These are phyloP conservation scores for Coprinopsis sp. DNA, from an alignment of 768 basidiomycete species.

Conservation along the genomic window DNA sequence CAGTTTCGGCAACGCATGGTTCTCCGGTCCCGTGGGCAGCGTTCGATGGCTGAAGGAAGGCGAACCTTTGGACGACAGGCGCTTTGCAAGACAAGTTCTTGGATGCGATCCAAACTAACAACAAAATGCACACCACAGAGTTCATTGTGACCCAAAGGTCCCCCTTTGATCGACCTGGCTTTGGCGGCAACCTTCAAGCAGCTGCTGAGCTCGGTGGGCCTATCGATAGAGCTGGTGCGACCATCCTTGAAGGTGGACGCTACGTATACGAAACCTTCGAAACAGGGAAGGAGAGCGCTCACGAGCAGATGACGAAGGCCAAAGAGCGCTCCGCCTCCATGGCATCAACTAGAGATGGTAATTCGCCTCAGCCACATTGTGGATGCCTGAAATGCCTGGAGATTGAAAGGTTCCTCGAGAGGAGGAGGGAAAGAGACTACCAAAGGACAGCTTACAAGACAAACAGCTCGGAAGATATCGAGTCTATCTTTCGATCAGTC, in stretches of 20 bases:
- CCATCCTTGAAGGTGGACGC: not conserved
- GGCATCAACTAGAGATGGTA: not conserved
- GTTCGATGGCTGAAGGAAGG: constrained; percentile 8
- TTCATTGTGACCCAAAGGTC: not conserved
- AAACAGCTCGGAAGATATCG: constrained; percentile 1
- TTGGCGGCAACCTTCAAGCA: not conserved
- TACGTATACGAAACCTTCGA: constrained; percentile 6
- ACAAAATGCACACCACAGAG: not conserved
- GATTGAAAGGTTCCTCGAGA: constrained; percentile 1
- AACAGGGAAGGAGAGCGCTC: constrained; percentile 6
- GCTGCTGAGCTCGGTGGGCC: not conserved
- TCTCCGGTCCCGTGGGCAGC: constrained; percentile 28
- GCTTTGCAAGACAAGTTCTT: not conserved
- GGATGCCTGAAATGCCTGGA: constrained; percentile 9
- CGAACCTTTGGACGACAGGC: not conserved
- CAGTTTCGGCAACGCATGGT: constrained; percentile 31
- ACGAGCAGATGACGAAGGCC: constrained; percentile 2
- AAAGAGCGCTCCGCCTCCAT: constrained; percentile 2
- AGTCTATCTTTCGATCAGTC: constrained; percentile 11
- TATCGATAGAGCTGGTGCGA: not conserved
- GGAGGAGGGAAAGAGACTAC: constrained; percentile 4
- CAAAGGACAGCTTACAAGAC: constrained; percentile 10
- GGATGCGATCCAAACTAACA: not conserved
- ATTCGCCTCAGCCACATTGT: not conserved
- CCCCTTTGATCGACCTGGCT: not conserved